These are phyloP conservation scores for Phytophthora aleatoria DNA, from an alignment of 352 stramenopile species.

Conservation along the genomic window DNA sequence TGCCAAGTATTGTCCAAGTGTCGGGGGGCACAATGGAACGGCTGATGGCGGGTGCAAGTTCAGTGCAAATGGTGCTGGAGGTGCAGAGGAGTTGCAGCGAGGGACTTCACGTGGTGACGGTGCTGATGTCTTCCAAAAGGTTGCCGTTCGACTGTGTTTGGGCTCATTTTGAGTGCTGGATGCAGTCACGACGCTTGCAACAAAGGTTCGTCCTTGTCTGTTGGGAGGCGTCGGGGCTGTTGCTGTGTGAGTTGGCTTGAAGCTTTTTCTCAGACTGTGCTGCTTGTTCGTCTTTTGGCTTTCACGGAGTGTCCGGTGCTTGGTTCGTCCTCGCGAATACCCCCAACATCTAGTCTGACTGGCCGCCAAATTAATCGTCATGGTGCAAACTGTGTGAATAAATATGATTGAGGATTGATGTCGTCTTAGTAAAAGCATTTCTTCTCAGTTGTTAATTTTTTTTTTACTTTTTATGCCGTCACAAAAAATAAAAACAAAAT, in stretches of 20 bases:
- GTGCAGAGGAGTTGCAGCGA: conserved; percentile 14
- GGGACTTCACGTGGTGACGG: conserved; percentile 7
- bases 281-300: conserved; percentile 9
- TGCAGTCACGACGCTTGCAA: conserved; percentile 59
- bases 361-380: conserved; percentile 3
- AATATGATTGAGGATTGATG: no score
- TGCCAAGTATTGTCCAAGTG: conserved; percentile 24
- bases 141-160: conserved; percentile 40
- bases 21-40: conserved; percentile 28
- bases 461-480: no score
- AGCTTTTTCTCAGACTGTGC: conserved; percentile 12
- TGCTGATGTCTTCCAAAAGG: conserved; percentile 21
- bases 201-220: conserved; percentile 74
- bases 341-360: conserved; percentile 29
- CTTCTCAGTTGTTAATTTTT: no score
- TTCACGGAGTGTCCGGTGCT: conserved; percentile 30
- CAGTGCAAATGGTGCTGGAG: conserved; percentile 29
- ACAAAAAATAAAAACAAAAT: no score
- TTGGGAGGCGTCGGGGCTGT: conserved; percentile 20
- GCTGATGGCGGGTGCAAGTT: conserved; percentile 8
- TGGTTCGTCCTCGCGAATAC: conserved; percentile 26
- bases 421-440: no score
- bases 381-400: no score
- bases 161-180: conserved; percentile 21
- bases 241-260: conserved; percentile 7